Base-by-base conservation (phyloP, 148 eudicot species). In the Fallopia convolvulus region DNA sequence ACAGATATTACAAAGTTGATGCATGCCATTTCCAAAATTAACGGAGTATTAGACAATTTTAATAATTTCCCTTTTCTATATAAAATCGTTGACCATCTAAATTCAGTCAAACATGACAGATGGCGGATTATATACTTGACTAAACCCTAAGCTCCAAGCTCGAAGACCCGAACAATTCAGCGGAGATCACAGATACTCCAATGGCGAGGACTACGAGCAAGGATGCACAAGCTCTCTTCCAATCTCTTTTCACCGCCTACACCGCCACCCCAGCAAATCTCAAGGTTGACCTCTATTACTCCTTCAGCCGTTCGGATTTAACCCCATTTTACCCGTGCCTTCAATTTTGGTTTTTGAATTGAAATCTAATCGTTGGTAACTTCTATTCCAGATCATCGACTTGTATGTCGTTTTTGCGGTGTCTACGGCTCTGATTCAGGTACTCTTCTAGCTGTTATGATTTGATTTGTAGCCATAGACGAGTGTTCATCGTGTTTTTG, bases 351-450 rank as follows among this genome's bases (percentile, higher is more conserved):
- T 2, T 55, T 63, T 63, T 30, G 14, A 63, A 30, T 33, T 33
- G 13, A 8, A 41, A 20, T 79, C 23, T 55, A 0, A 55, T 55
- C 20, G 2, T 18, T 55, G 17, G 17, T 4, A 63, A 63, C 70
- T 74, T 74, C 39, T 40, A 44, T 73, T 75, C 56, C 86, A 93
- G 97, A 89, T 91, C 86, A 89, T 92, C 71, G 97, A 92, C 84
- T 81, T 88, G 61, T 92, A 92, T 81, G 83, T 89, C 23, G 55
- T 89, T 26, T 92, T 92, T 48, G 95, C 97, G 3, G 78, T 89
- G 52, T 82, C 79, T 61, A 90, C 97, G 9, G 95, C 93, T 79
- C 81, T 91, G 26, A 85, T 89, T 81, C 98, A 93, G 98, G 98
- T 91, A 80, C 48, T 76, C 42, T 5, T 9, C 14, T 26, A 12